phyloP scores from a whole-genome alignment of 179 eudicot genomes.

The Silene coronaria region DNA sequence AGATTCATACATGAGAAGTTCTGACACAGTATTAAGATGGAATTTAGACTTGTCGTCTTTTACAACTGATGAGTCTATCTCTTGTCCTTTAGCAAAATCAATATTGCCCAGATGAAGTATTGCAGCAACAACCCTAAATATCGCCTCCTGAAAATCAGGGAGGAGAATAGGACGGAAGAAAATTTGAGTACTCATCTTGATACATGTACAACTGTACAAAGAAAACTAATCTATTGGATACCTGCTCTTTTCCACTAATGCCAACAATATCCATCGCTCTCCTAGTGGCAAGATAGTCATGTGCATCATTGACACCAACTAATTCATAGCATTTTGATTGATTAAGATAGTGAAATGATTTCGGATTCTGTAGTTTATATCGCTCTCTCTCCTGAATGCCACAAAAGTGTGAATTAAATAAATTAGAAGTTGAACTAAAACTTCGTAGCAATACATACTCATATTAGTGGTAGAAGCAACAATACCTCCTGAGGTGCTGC shows the following conservation, averaged over 20 bases:
- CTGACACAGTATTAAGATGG: slow-evolving; percentile 81
- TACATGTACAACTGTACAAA: background rate
- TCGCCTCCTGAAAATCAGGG: slow-evolving; percentile 70
- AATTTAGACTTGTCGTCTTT: slow-evolving; percentile 85
- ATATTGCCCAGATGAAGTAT: slow-evolving; percentile 95
- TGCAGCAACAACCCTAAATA: slow-evolving; percentile 94
- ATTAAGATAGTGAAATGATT: slow-evolving; percentile 80
- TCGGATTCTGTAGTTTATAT: slow-evolving; percentile 68
- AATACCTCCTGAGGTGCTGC: slow-evolving; percentile 94
- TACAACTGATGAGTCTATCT: slow-evolving; percentile 75
- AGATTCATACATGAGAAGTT: slow-evolving; percentile 73
- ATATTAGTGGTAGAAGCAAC: slow-evolving; percentile 6
- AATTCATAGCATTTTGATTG: slow-evolving; percentile 85
- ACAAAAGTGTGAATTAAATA: background rate
- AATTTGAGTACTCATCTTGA: slow-evolving; percentile 5
- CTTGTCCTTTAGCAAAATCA: slow-evolving; percentile 82
- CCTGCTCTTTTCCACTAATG: slow-evolving; percentile 84
- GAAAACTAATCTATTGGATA: slow-evolving; percentile 17
- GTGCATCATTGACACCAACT: slow-evolving; percentile 78
- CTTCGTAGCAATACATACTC: background rate
- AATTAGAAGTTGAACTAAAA: background rate
- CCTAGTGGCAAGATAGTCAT: slow-evolving; percentile 86
- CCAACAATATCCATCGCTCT: slow-evolving; percentile 99
- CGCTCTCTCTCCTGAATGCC: slow-evolving; percentile 66
- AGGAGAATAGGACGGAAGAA: background rate